Percentiles rank a stretch among this genome's conserved stretches.
Evolutionary conservation across 2,329 filamentous ascomycete species (phyloP).

Genomic region (Fusarium redolens): DNA sequence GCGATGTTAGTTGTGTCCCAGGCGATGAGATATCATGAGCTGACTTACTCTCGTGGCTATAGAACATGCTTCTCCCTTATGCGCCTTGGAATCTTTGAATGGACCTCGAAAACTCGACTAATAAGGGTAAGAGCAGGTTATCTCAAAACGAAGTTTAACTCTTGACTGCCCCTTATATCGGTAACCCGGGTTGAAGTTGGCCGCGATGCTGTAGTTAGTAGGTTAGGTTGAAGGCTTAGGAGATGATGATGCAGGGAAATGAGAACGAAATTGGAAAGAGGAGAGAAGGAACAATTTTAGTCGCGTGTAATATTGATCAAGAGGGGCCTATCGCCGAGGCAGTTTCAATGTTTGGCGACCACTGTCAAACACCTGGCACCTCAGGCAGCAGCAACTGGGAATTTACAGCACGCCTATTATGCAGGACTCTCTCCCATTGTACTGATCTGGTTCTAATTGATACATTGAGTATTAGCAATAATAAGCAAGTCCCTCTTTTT

Average conservation of each 20-base stretch:
- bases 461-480: neutral
- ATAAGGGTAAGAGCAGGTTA: neutral
- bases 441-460: neutral
- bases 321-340: neutral
- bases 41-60: constrained; percentile 87
- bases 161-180: neutral
- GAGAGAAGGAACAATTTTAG: constrained; percentile 5
- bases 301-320: constrained; percentile 3
- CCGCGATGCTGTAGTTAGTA: constrained; percentile 13
- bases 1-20: constrained; percentile 39
- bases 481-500: neutral
- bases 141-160: neutral
- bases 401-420: neutral
- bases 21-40: neutral
- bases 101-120: neutral
- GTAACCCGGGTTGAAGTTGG: constrained; percentile 1
- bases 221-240: constrained; percentile 10
- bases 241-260: constrained; percentile 1
- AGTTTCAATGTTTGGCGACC: constrained; percentile 21
- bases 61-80: constrained; percentile 75
- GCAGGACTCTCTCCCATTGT: neutral
- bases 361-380: constrained; percentile 31
- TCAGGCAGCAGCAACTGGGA: constrained; percentile 24
- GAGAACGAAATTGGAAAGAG: constrained; percentile 8
- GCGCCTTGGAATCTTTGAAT: neutral